Evolutionary conservation across 2,329 filamentous ascomycete genomes (phyloP), one percentile per base, ranked within the genome.

Genomic region (Cladosporium oxysporum): DNA sequence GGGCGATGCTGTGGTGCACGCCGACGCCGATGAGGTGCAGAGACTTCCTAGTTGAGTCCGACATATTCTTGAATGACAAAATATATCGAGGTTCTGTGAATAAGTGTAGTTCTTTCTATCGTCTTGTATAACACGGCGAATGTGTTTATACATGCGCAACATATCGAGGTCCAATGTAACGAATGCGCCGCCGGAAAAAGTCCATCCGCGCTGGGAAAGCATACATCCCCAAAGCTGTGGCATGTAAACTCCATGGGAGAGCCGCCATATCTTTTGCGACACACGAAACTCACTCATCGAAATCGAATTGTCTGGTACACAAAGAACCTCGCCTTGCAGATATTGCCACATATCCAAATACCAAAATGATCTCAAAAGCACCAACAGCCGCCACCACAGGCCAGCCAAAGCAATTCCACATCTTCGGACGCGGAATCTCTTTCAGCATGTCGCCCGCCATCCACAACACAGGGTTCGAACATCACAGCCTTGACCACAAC

Each of bases 1-100:
- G 77, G 0, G 78, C 78, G 55, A 82, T 79, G 8, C 78, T 81
- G 69, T 82, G 80, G 16, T 70, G 74, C 3, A 81, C 77, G 10
- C 77, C 77, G 14, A 79, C 68, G 14, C 79, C 80, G 29, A 77
- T 76, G 0, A 82, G 75, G 59, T 81, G 79, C 8, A 71, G 66
- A 5, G 50, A 31, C 29, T 67, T 66, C 37, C 65, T 59, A 14
- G 35, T 47, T 23, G 59, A n/a, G 41, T 35, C 21, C n/a, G 64
- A n/a, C 50, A 63, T 63, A 23, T 16, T 50, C 11, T 12, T 14
- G 21, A 14, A 16, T 28, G 26, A 26, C 16, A 21, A 14, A 14
- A 50, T 50, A 5, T 50, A 12, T 49, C 1, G 21, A 23, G n/a
- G 5, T 11, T 5, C 8, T 26, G 1, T 44, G 5, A 18, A 4